Conservation (phyloP, 2,329 filamentous ascomycete species). For the Paraphoma sp. region DNA sequence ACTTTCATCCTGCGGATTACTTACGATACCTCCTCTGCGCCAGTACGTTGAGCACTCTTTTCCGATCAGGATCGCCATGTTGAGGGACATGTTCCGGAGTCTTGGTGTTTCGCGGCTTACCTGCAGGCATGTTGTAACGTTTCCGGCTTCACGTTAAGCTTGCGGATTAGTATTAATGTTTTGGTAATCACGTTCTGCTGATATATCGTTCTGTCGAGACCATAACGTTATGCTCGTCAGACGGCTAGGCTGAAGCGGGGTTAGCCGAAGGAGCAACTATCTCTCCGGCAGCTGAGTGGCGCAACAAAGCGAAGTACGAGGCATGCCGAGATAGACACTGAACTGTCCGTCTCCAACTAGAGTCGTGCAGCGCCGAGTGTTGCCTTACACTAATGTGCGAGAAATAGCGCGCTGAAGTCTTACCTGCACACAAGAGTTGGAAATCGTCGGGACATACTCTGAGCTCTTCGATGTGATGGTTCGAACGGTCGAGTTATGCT, state of each 20-base stretch:
- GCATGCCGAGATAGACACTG: not conserved
- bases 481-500: not conserved
- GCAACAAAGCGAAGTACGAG: slow-evolving; percentile 4
- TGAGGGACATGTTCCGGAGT: slow-evolving; percentile 27
- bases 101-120: slow-evolving; percentile 25
- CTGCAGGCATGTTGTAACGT: slow-evolving; percentile 31
- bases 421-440: no score
- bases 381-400: no score
- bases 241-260: slow-evolving; percentile 7
- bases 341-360: no score
- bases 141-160: slow-evolving; percentile 14
- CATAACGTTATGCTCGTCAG: slow-evolving; percentile 36
- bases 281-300: slow-evolving; percentile 4
- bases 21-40: slow-evolving; percentile 41
- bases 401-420: no score
- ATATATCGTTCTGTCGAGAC: slow-evolving; percentile 10
- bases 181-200: not conserved
- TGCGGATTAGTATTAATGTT: not conserved
- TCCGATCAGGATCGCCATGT: slow-evolving; percentile 36
- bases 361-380: no score
- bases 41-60: slow-evolving; percentile 39
- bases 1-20: not conserved
- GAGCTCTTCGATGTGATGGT: no score
- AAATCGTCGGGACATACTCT: no score
- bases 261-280: slow-evolving; percentile 7